Conservation (phyloP, 352 stramenopile species). For the Globisporangium nunn region DNA sequence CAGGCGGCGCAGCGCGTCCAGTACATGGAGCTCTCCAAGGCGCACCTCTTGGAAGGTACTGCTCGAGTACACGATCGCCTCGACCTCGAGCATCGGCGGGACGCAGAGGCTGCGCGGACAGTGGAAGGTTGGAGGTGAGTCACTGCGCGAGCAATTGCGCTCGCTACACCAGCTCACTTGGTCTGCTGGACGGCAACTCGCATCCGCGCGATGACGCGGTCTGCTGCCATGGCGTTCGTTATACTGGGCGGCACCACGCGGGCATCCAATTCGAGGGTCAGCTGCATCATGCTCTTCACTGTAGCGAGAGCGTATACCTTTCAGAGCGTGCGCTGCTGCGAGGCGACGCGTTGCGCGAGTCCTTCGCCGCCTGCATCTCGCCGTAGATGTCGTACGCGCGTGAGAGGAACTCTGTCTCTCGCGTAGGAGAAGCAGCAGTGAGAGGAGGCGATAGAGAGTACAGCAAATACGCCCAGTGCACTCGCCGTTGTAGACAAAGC, state of each 20-base stretch:
- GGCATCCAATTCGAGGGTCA: neutral
- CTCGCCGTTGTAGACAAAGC: conserved; percentile 49
- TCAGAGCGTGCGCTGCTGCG: conserved; percentile 22
- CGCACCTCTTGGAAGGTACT: conserved; percentile 49
- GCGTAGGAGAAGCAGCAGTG: too few relatives aligned
- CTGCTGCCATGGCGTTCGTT: conserved; percentile 31
- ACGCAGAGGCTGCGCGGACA: conserved; percentile 24
- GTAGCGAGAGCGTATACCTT: conserved; percentile 15
- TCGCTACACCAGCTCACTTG: conserved; percentile 15
- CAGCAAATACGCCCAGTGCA: neutral
- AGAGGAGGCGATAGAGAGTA: neutral
- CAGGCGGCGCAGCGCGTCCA: too few relatives aligned
- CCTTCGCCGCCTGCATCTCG: conserved; percentile 25
- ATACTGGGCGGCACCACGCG: conserved; percentile 18
- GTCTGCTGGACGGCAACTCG: conserved; percentile 41
- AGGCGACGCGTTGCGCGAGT: conserved; percentile 18
- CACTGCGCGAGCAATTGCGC: neutral
- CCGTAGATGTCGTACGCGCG: conserved; percentile 42
- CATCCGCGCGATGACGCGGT: conserved; percentile 42
- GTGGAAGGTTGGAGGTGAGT: neutral
- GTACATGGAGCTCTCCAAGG: neutral
- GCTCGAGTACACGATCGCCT: conserved; percentile 46
- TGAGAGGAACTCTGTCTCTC: conserved; percentile 35
- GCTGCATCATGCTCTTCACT: neutral
- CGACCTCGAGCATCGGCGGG: conserved; percentile 41